These are phyloP conservation scores for Desmodesmus armatus DNA, from an alignment of 139 green algal genomes.

Conservation along the genomic window DNA sequence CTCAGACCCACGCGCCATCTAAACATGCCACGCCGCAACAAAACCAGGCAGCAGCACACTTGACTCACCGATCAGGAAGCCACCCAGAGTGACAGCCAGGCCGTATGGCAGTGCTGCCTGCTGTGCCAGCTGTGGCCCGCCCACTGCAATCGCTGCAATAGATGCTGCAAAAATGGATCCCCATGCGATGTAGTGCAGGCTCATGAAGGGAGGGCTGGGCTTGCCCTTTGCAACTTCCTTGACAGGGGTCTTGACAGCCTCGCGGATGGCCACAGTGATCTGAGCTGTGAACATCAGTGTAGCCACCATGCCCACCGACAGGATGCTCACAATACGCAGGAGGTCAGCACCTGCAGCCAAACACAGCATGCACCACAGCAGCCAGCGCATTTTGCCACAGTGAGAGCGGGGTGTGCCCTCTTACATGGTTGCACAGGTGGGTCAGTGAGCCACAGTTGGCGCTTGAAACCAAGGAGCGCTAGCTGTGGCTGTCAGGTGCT, in stretches of 20 bases:
- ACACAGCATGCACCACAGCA: slow-evolving; percentile 37
- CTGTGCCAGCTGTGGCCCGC: not conserved
- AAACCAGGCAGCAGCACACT: no score
- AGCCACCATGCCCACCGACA: slow-evolving; percentile 65
- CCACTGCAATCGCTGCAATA: slow-evolving; percentile 44
- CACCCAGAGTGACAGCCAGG: slow-evolving; percentile 68
- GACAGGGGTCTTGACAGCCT: slow-evolving; percentile 64
- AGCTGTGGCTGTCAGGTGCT: not conserved
- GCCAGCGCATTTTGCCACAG: no score
- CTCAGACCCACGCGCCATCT: no score
- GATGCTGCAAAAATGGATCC: slow-evolving; percentile 46
- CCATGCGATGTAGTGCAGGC: slow-evolving; percentile 68
- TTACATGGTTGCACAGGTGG: no score
- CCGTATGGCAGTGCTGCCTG: slow-evolving; percentile 64
- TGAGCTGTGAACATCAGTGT: slow-evolving; percentile 76
- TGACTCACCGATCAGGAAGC: slow-evolving; percentile 71
- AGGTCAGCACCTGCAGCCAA: slow-evolving; percentile 54
- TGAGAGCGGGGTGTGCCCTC: no score
- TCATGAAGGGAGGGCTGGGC: slow-evolving; percentile 63
- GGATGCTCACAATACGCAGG: slow-evolving; percentile 63
- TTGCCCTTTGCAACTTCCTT: slow-evolving; percentile 56
- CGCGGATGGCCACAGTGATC: slow-evolving; percentile 69
- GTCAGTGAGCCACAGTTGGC: no score
- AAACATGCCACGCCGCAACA: no score
- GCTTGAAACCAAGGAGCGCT: no score